A percentile compares a stretch with the other conserved stretches of the same genome.
phyloP scores from a whole-genome alignment of 192 early-diverging fungal genomes.

The Rhizophagus clarus region DNA sequence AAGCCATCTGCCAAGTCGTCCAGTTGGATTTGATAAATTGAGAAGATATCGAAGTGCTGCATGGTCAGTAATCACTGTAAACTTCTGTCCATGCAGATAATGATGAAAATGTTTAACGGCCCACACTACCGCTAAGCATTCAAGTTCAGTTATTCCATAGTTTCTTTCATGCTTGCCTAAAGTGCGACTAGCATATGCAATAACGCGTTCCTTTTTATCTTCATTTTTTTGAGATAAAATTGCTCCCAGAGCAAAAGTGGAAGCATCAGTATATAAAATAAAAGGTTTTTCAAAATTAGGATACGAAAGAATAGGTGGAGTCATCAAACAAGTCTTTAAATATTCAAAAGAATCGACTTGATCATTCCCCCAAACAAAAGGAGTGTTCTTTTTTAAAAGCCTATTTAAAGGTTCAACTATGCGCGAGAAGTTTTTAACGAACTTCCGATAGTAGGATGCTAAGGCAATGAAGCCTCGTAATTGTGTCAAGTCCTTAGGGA shows the following conservation, averaged over 20 bases:
- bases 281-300: not conserved
- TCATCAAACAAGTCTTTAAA: not conserved
- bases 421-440: not conserved
- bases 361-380: not conserved
- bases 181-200: not conserved
- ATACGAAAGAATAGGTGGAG: not conserved
- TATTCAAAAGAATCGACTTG: not conserved
- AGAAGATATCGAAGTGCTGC: not conserved
- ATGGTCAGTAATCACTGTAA: not conserved
- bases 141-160: not conserved
- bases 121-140: not conserved
- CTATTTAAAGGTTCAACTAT: not conserved
- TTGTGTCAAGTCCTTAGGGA: not conserved
- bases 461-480: not conserved
- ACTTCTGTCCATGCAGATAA: not conserved
- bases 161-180: not conserved
- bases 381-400: not conserved
- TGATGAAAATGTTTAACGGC: not conserved
- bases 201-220: not conserved
- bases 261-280: not conserved
- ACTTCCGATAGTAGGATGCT: not conserved
- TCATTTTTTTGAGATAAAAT: not conserved
- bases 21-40: too few relatives aligned
- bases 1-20: too few relatives aligned
- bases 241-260: not conserved